Conservation (phyloP, 768 basidiomycete genomes). For the Auricularia auricula-judae region DNA sequence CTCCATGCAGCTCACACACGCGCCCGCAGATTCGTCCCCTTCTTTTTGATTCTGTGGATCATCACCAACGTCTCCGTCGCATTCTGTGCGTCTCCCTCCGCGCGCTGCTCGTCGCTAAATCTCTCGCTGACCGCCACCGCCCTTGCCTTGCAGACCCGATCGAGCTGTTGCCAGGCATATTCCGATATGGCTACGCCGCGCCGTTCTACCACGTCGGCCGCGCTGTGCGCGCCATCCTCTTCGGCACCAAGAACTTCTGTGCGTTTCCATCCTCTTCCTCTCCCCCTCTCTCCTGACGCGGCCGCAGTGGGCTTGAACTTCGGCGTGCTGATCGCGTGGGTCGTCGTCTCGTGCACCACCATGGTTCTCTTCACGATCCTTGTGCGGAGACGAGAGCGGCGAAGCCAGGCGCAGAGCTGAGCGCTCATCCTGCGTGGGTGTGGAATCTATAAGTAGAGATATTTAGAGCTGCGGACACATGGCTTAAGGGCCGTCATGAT, state of each 20-base stretch:
- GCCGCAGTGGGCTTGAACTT: constrained; percentile 49
- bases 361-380: constrained; percentile 40
- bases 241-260: constrained; percentile 53
- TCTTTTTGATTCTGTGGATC: constrained; percentile 29
- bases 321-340: constrained; percentile 46
- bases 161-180: constrained; percentile 44
- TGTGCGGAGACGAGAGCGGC: constrained; percentile 12
- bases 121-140: constrained; percentile 29
- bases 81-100: not conserved
- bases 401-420: not conserved
- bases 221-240: constrained; percentile 51
- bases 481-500: not conserved
- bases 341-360: constrained; percentile 40
- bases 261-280: constrained; percentile 14
- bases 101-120: not conserved
- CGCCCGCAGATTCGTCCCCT: not conserved
- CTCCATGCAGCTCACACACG: constrained; percentile 14
- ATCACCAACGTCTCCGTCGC: constrained; percentile 31
- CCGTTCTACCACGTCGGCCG: constrained; percentile 65
- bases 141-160: constrained; percentile 38
- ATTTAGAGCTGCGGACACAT: not conserved
- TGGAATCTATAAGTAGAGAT: no score
- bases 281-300: not conserved
- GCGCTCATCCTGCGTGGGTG: no score
- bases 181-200: constrained; percentile 54